Conservation (phyloP, 2,329 filamentous ascomycete species). For the Ophiocordyceps camponoti-rufipedis region DNA sequence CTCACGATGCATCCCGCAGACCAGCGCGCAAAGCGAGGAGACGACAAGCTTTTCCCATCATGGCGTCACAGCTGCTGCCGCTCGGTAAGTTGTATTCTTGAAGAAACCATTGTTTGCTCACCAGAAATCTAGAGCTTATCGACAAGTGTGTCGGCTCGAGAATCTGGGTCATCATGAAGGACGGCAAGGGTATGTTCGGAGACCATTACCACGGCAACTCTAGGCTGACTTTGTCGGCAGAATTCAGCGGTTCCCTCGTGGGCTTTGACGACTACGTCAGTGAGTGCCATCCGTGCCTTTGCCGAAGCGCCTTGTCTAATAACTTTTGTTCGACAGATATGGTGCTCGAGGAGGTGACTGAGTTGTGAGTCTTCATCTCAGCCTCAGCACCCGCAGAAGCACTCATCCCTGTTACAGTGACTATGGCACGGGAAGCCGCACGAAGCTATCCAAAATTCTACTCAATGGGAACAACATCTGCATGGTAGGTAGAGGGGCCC, state of each 20-base stretch:
- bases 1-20: conserved; percentile 5
- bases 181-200: conserved; percentile 60
- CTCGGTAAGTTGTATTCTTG: conserved; percentile 32
- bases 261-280: conserved; percentile 99
- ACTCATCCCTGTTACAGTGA: conserved; percentile 39
- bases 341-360: conserved; percentile 92
- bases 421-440: conserved; percentile 70
- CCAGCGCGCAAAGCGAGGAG: not conserved
- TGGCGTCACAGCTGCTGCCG: conserved; percentile 59
- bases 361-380: conserved; percentile 49
- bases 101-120: not conserved
- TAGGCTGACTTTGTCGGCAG: conserved; percentile 25
- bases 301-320: not conserved
- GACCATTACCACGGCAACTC: not conserved
- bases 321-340: conserved; percentile 48
- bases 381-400: not conserved
- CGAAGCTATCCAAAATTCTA: conserved; percentile 83
- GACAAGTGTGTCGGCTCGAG: conserved; percentile 96
- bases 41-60: conserved; percentile 14
- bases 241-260: conserved; percentile 85
- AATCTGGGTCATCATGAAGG: conserved; percentile 99
- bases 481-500: conserved; percentile 52
- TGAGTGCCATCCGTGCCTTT: conserved; percentile 37
- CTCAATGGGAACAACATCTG: conserved; percentile 98
- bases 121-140: conserved; percentile 56